These are phyloP conservation scores for Euphorbia celastroides DNA, from an alignment of 441 rosid genomes.

Conservation along the genomic window DNA sequence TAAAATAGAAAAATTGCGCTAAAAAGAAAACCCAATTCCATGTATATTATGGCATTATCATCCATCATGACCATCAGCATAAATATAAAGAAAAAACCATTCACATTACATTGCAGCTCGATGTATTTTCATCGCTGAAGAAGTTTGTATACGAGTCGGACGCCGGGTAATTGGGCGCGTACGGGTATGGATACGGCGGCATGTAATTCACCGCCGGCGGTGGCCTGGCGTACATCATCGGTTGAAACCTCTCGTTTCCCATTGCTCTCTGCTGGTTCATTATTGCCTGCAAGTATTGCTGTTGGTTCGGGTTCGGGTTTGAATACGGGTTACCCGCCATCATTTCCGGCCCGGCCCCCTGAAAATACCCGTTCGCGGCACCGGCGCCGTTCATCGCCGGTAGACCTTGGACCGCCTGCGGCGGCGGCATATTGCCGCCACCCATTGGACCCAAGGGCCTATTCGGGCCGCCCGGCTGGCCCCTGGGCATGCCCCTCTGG, in stretches of 20 bases:
- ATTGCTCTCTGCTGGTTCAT: conserved; percentile 79
- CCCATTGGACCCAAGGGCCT: conserved; percentile 41
- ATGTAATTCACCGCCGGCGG: conserved; percentile 76
- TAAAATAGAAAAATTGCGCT: conserved; percentile 15
- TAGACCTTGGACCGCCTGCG: conserved; percentile 70
- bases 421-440: conserved; percentile 27
- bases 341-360: conserved; percentile 56
- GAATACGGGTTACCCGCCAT: conserved; percentile 60
- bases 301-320: conserved; percentile 48
- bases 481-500: conserved; percentile 44
- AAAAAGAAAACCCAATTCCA: conserved; percentile 41
- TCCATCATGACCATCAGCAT: conserved; percentile 21
- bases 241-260: conserved; percentile 81
- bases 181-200: conserved; percentile 50
- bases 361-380: conserved; percentile 47
- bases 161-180: conserved; percentile 23
- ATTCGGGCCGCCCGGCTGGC: conserved; percentile 28
- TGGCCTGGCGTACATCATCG: conserved; percentile 86
- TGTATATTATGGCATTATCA: conserved; percentile 45
- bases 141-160: conserved; percentile 49
- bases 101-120: conserved; percentile 87
- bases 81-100: neutral
- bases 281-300: conserved; percentile 57
- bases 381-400: conserved; percentile 37
- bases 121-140: conserved; percentile 85